phyloP scores from a whole-genome alignment of 176 grass and related monocot species.

The Ampelocalamus luodianensis region DNA sequence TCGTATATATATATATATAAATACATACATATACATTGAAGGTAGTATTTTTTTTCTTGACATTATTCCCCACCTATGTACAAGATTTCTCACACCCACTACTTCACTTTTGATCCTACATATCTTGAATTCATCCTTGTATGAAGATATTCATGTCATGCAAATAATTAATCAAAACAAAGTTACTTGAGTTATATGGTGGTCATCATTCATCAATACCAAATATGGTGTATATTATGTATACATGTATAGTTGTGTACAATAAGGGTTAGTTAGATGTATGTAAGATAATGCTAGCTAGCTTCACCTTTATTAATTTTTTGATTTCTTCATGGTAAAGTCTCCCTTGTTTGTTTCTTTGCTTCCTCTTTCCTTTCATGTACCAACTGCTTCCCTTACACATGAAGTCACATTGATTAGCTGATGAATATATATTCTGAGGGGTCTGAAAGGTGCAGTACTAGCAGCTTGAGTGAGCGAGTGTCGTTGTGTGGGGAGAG shows the following conservation, averaged over 20 bases:
- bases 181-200: slow-evolving; percentile 12
- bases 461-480: slow-evolving; percentile 18
- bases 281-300: slow-evolving; percentile 30
- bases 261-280: slow-evolving; percentile 7
- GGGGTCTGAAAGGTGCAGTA: slow-evolving; percentile 41
- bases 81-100: slow-evolving; percentile 44
- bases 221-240: background rate
- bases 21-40: slow-evolving; percentile 45
- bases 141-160: slow-evolving; percentile 36
- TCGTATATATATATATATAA: slow-evolving; percentile 40
- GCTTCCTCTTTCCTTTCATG: slow-evolving; percentile 60
- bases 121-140: slow-evolving; percentile 45
- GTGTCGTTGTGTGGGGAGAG: slow-evolving; percentile 11
- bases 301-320: slow-evolving; percentile 31
- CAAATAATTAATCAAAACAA: slow-evolving; percentile 52
- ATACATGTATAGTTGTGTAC: background rate
- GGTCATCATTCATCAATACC: background rate
- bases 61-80: slow-evolving; percentile 50
- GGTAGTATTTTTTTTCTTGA: slow-evolving; percentile 44
- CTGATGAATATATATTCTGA: slow-evolving; percentile 46
- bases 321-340: slow-evolving; percentile 53
- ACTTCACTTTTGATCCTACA: slow-evolving; percentile 49
- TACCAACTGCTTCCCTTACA: slow-evolving; percentile 74
- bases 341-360: slow-evolving; percentile 53
- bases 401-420: slow-evolving; percentile 74